Evolutionary conservation across 805 yeast genomes (phyloP).

Genomic region (Yamadazyma takamatsuzukensis): DNA sequence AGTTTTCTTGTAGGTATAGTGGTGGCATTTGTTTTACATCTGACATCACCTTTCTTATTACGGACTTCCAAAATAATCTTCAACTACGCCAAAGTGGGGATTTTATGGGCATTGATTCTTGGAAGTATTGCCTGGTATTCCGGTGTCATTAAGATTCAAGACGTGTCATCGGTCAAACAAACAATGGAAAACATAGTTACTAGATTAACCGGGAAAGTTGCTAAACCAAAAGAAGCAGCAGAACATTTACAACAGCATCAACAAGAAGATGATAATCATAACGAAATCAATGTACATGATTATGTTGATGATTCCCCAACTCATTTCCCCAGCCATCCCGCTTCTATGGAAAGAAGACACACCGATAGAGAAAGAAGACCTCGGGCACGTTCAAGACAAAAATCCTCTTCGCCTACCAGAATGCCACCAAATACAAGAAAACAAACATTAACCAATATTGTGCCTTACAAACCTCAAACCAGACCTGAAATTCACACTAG

Average conservation of each 20-base stretch:
- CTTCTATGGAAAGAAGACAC: constrained; percentile 4
- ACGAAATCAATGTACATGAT: constrained; percentile 2
- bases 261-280: background rate
- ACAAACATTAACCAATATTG: constrained; percentile 18
- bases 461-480: constrained; percentile 17
- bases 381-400: constrained; percentile 2
- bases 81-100: constrained; percentile 19
- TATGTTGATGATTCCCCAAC: constrained; percentile 1
- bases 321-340: constrained; percentile 8
- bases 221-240: background rate
- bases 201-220: background rate
- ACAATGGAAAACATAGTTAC: background rate
- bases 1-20: constrained; percentile 26
- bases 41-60: constrained; percentile 19
- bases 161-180: constrained; percentile 1
- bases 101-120: constrained; percentile 20
- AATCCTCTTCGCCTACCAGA: constrained; percentile 11
- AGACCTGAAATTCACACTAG: constrained; percentile 4
- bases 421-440: constrained; percentile 10
- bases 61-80: constrained; percentile 17
- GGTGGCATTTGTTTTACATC: constrained; percentile 18
- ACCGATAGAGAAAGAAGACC: constrained; percentile 4
- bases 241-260: background rate
- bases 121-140: constrained; percentile 26
- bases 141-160: constrained; percentile 19